Percentiles rank a stretch among this genome's conserved stretches.
Conservation (phyloP, 305 asterid species). For the Fraxinus nigra region DNA sequence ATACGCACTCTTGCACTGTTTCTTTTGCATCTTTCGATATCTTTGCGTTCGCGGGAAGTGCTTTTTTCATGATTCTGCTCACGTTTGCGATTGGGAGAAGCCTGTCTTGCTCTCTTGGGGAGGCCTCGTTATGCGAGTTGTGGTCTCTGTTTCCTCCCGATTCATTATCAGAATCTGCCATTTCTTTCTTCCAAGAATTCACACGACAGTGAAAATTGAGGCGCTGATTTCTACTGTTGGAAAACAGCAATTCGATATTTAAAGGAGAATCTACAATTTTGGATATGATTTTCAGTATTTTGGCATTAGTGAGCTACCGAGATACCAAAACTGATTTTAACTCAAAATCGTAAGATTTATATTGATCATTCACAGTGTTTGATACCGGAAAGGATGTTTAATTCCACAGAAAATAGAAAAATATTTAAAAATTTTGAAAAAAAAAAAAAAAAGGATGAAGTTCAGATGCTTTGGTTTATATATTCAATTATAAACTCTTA, state of each 20-base stretch:
- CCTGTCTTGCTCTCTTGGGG: conserved; percentile 74
- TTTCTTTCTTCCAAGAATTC: conserved; percentile 8
- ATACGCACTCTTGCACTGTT: conserved; percentile 87
- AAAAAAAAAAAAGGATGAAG: background rate
- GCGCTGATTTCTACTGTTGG: background rate
- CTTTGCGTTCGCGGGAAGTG: conserved; percentile 82
- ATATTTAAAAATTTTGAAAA: background rate
- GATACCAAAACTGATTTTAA: background rate
- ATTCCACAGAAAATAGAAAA: background rate
- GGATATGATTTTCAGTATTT: background rate
- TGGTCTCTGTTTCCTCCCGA: conserved; percentile 62
- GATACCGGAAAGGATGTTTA: background rate
- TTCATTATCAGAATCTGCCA: conserved; percentile 92
- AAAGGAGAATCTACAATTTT: background rate
- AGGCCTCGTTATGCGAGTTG: conserved; percentile 40
- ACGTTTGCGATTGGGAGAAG: conserved; percentile 89
- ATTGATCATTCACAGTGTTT: background rate
- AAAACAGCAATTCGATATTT: background rate
- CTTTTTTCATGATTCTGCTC: conserved; percentile 82
- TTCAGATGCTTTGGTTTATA: background rate
- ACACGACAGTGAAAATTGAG: background rate
- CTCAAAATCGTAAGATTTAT: background rate
- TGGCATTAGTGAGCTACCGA: background rate
- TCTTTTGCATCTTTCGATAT: conserved; percentile 86
- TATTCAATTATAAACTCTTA: background rate